A percentile compares a stretch with the other conserved stretches of the same genome.
Conservation (phyloP, 1,284 basidiomycete species). For the Cutaneotrichosporon sp. region DNA sequence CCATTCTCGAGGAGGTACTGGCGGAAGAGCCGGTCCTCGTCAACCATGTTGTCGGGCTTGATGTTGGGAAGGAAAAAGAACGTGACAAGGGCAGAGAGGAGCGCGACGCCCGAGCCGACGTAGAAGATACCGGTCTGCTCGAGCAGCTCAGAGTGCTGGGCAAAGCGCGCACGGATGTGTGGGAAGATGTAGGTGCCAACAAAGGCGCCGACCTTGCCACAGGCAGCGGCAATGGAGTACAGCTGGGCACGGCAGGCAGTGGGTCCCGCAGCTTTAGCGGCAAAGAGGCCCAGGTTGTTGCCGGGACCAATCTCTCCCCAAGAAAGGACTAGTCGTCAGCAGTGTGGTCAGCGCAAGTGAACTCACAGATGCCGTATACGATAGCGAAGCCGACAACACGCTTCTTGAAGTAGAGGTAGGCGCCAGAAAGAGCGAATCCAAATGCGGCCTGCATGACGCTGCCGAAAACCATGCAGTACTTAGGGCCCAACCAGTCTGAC, state of each 20-base stretch:
- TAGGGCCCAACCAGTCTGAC: conserved; percentile 42
- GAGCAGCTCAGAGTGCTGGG: conserved; percentile 15
- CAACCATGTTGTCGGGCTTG: conserved; percentile 68
- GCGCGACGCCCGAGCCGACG: conserved; percentile 59
- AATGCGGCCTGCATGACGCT: conserved; percentile 66
- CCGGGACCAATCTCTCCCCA: conserved; percentile 70
- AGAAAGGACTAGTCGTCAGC: conserved; percentile 58
- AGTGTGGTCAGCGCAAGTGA: background rate
- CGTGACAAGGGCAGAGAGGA: conserved; percentile 72
- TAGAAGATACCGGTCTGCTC: conserved; percentile 40
- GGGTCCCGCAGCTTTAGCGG: conserved; percentile 67
- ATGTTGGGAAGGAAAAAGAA: conserved; percentile 72
- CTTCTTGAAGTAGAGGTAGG: conserved; percentile 53
- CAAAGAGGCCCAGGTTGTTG: conserved; percentile 73
- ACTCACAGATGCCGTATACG: conserved; percentile 65
- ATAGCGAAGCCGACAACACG: conserved; percentile 73
- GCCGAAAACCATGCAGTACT: conserved; percentile 68
- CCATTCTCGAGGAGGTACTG: conserved; percentile 71
- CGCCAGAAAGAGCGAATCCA: conserved; percentile 81
- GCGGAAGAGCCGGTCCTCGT: conserved; percentile 73
- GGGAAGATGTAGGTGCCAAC: conserved; percentile 65
- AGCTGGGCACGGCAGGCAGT: conserved; percentile 81
- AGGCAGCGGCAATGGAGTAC: conserved; percentile 77
- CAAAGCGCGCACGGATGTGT: conserved; percentile 50
- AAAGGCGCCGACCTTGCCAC: conserved; percentile 77